Base-by-base conservation (phyloP, 2,329 filamentous ascomycete species). In the Grosmannia penicillata region DNA sequence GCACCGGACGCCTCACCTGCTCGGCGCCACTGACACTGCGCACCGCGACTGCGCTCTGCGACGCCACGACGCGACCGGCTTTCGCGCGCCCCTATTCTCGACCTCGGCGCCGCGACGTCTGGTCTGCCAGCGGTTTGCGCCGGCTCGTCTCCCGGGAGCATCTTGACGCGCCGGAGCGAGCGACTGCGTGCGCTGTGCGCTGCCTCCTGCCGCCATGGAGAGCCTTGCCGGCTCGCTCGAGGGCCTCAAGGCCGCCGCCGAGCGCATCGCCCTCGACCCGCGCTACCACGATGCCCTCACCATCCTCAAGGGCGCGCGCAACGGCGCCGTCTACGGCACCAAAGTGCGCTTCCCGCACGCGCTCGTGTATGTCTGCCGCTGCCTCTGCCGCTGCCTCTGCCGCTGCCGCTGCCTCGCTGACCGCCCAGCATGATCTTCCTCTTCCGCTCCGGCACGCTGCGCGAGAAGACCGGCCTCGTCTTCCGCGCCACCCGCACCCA, bases 291-390 rank as follows among this genome's bases (percentile, higher is more conserved):
- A 91, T 51, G 57, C 86, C 40, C 73, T 98, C 45, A 75, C 83
- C 41, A 69, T 98, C 48, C 58, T 94, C 58, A 98, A 98, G 71
- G 85, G 78, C 52, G 82, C 91, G 48, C 85, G 91, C 61, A 98
- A 96, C 75, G 91, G 91, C 58, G 78, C 87, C 48, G 85, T 98
- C 46, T 98, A 98, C 62, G 91, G 91, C 44, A 77, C 83, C 51
- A 96, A 96, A 73, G 85, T 98, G 59, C 87, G 91, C 47, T 96
- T 98, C 64, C 91, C 91, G 47, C 91, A 98, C 64, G 91, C 91
- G 44, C 72, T 98, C 49, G 91, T 98, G 66, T 70, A 60, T 17
- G 31, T 4, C 15, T 15, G 8, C 5, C n/a, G 4, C 8, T 30
- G 13, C 24, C 10, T 11, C 6, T 24, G n/a, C 10, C 21, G 5